These are phyloP conservation scores for Penicillium oxalicum DNA, from an alignment of 2,329 filamentous ascomycete genomes.

Conservation along the genomic window DNA sequence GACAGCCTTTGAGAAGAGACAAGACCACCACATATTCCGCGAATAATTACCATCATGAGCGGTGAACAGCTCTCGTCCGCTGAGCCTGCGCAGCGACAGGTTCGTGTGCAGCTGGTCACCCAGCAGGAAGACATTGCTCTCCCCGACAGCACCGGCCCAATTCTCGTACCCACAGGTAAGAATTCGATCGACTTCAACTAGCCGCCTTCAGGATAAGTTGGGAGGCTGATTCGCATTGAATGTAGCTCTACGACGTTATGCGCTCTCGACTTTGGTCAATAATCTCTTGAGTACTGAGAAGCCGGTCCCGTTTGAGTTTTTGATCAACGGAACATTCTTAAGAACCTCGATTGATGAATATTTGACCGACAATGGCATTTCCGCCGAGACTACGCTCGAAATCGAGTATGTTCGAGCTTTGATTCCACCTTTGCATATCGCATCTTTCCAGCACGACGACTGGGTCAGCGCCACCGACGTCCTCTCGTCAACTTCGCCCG, in stretches of 20 bases:
- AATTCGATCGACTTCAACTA: slow-evolving; percentile 5
- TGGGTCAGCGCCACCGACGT: slow-evolving; percentile 90
- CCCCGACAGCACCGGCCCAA: slow-evolving; percentile 50
- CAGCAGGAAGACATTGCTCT: slow-evolving; percentile 49
- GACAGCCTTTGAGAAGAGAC: slow-evolving; percentile 19
- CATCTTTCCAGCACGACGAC: slow-evolving; percentile 94
- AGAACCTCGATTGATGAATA: slow-evolving; percentile 87
- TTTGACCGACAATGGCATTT: slow-evolving; percentile 77
- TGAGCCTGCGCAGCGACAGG: slow-evolving; percentile 40
- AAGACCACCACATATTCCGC: slow-evolving; percentile 11
- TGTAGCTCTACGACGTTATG: slow-evolving; percentile 52
- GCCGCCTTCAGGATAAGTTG: background rate
- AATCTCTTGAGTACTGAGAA: slow-evolving; percentile 52
- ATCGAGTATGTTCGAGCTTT: slow-evolving; percentile 91
- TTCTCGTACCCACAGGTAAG: slow-evolving; percentile 53
- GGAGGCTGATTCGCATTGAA: slow-evolving; percentile 10
- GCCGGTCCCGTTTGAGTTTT: slow-evolving; percentile 68
- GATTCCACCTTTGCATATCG: slow-evolving; percentile 80
- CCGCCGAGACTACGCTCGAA: slow-evolving; percentile 76
- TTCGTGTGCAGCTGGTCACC: slow-evolving; percentile 51
- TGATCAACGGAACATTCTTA: slow-evolving; percentile 89
- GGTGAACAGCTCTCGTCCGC: slow-evolving; percentile 16
- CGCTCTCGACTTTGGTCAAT: slow-evolving; percentile 59
- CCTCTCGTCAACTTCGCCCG: slow-evolving; percentile 60
- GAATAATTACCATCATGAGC: slow-evolving; percentile 21